A percentile compares a stretch with the other conserved stretches of the same genome.
Evolutionary conservation across 257 asterid genomes (phyloP).

Genomic region (Oldenlandia corymbosa): DNA sequence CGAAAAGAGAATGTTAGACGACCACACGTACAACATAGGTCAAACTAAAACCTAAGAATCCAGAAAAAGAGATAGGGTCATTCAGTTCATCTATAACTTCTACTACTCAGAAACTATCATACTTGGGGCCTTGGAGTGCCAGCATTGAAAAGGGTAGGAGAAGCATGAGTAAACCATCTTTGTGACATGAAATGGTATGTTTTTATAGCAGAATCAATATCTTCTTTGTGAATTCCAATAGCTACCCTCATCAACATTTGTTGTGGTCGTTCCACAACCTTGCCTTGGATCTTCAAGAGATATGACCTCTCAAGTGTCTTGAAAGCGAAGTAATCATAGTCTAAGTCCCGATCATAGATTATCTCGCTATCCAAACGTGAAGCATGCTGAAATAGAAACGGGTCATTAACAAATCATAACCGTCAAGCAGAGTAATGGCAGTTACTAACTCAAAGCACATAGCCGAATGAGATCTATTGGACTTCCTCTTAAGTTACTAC

Average conservation of each 20-base stretch:
- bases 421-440: background rate
- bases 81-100: background rate
- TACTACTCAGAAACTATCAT: too few relatives aligned
- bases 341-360: slow-evolving; percentile 89
- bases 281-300: slow-evolving; percentile 69
- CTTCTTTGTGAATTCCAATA: slow-evolving; percentile 87
- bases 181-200: slow-evolving; percentile 94
- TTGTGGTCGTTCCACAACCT: slow-evolving; percentile 94
- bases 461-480: too few relatives aligned
- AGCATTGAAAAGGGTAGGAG: slow-evolving; percentile 93
- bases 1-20: slow-evolving; percentile 3
- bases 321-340: slow-evolving; percentile 89
- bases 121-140: slow-evolving; percentile 99
- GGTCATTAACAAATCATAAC: slow-evolving; percentile 6
- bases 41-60: too few relatives aligned
- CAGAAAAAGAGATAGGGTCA: background rate
- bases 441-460: background rate
- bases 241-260: slow-evolving; percentile 98
- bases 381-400: slow-evolving; percentile 54
- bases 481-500: too few relatives aligned
- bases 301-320: slow-evolving; percentile 93
- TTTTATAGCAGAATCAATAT: slow-evolving; percentile 63
- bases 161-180: slow-evolving; percentile 95
- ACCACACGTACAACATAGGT: background rate
- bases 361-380: slow-evolving; percentile 86